A percentile compares a stretch with the other conserved stretches of the same genome.
Evolutionary conservation across 257 asterid genomes (phyloP).

Genomic region (Nyctanthes arbortristis): DNA sequence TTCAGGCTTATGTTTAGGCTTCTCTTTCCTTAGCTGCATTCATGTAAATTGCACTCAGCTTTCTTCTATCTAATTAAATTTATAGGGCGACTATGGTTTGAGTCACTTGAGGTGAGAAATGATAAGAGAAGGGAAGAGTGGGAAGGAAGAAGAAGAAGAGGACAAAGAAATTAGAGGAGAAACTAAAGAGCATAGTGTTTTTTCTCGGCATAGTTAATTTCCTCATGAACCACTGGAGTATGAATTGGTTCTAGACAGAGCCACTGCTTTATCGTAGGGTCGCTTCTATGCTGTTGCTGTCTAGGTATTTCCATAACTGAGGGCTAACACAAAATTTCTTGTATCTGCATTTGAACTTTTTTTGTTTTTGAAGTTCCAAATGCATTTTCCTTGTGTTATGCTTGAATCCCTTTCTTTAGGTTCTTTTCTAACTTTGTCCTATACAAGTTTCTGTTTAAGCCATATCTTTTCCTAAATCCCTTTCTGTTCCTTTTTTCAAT

Average conservation of each 20-base stretch:
- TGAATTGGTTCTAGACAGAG: constrained; percentile 4
- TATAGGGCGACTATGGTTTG: constrained; percentile 10
- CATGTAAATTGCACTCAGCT: not conserved
- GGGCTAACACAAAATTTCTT: not conserved
- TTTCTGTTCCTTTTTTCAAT: too few relatives aligned
- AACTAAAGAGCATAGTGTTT: not conserved
- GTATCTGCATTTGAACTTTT: not conserved
- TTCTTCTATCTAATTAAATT: constrained; percentile 1
- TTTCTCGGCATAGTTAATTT: not conserved
- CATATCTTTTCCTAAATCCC: not conserved
- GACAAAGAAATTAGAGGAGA: constrained; percentile 5
- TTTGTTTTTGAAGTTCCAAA: not conserved
- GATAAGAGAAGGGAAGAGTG: constrained; percentile 1
- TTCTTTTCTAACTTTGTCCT: not conserved
- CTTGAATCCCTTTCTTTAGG: not conserved
- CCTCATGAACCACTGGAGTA: not conserved
- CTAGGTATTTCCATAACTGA: not conserved
- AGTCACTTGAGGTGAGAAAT: constrained; percentile 8
- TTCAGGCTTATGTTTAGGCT: not conserved
- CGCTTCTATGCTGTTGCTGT: constrained; percentile 2
- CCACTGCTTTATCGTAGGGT: constrained; percentile 4
- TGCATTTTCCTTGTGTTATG: not conserved
- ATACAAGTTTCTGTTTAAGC: not conserved
- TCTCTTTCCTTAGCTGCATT: not conserved
- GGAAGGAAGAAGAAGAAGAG: constrained; percentile 6